Conservation (phyloP, 805 yeast genomes). For the Torulaspora quercuum region DNA sequence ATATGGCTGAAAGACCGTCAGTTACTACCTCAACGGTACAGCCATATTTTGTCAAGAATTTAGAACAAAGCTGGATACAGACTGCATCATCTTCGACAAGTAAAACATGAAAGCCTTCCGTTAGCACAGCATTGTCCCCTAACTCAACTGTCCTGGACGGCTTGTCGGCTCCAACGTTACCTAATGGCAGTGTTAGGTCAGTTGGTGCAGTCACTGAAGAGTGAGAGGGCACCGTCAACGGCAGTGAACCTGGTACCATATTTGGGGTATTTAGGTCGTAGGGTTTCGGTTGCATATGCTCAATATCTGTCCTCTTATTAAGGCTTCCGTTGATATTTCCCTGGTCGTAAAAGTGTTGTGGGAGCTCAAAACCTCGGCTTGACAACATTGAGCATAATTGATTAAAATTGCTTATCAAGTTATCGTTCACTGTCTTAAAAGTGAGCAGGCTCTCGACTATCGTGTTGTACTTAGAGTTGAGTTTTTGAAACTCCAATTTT, state of each 20-base stretch:
- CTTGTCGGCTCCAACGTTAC: slow-evolving; percentile 16
- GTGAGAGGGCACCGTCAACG: slow-evolving; percentile 4
- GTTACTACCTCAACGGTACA: slow-evolving; percentile 90
- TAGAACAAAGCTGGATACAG: slow-evolving; percentile 77
- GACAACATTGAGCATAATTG: slow-evolving; percentile 47
- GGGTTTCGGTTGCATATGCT: slow-evolving; percentile 8
- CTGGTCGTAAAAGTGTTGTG: slow-evolving; percentile 37
- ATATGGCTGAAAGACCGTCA: slow-evolving; percentile 87
- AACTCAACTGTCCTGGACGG: slow-evolving; percentile 7
- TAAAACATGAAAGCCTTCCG: slow-evolving; percentile 60
- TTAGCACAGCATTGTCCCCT: slow-evolving; percentile 20
- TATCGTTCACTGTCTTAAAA: slow-evolving; percentile 54
- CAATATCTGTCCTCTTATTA: slow-evolving; percentile 9
- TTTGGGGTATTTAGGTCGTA: slow-evolving; percentile 13
- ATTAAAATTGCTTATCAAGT: slow-evolving; percentile 51
- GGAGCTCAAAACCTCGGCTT: slow-evolving; percentile 64
- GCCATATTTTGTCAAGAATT: slow-evolving; percentile 81
- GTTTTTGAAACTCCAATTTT: slow-evolving; percentile 39
- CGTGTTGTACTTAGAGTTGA: slow-evolving; percentile 59
- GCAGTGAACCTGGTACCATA: slow-evolving; percentile 16
- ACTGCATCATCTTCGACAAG: slow-evolving; percentile 79
- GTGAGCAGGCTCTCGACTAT: slow-evolving; percentile 59
- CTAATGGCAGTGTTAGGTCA: slow-evolving; percentile 14
- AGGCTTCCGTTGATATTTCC: slow-evolving; percentile 6
- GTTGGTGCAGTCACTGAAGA: slow-evolving; percentile 12